A percentile compares a stretch with the other conserved stretches of the same genome.
phyloP scores from a whole-genome alignment of 495 filamentous ascomycete species.

The Saxophila tyrrhenica region DNA sequence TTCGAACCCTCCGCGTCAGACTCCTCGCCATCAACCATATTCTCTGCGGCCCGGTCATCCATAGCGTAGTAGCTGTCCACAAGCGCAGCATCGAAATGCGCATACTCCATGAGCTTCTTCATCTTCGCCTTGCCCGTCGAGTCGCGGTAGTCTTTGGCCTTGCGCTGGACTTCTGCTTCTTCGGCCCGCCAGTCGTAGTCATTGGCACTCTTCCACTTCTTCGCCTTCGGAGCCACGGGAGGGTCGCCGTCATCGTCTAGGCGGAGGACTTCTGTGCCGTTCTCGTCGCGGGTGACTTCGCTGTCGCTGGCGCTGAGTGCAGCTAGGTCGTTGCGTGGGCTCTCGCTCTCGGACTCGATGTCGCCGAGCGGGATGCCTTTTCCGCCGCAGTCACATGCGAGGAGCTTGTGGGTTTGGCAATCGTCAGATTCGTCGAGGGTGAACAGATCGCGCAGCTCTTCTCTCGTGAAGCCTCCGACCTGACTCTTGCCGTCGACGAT shows the following conservation, averaged over 20 bases:
- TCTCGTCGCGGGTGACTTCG: conserved; percentile 22
- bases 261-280: conserved; percentile 23
- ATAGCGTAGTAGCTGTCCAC: conserved; percentile 30
- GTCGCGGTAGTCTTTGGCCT: conserved; percentile 31
- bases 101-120: conserved; percentile 49
- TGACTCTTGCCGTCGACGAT: conserved; percentile 54
- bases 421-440: conserved; percentile 46
- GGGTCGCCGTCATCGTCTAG: conserved; percentile 12
- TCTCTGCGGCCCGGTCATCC: conserved; percentile 4
- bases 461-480: conserved; percentile 49
- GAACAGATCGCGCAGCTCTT: conserved; percentile 65
- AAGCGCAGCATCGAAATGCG: conserved; percentile 50
- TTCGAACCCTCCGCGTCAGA: conserved; percentile 16
- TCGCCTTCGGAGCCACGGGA: conserved; percentile 23
- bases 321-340: conserved; percentile 13
- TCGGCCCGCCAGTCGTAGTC: conserved; percentile 53
- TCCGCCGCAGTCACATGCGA: conserved; percentile 59
- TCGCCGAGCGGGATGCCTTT: conserved; percentile 29
- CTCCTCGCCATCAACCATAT: conserved; percentile 12
- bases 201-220: conserved; percentile 38
- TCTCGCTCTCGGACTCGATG: neutral
- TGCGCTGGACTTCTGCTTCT: conserved; percentile 38
- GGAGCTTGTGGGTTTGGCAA: conserved; percentile 60
- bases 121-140: conserved; percentile 51
- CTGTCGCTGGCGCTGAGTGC: conserved; percentile 6